Percentiles rank a stretch among this genome's conserved stretches.
These are phyloP conservation scores for Tubosaeta sp. DNA, from an alignment of 768 basidiomycete species.

Conservation along the genomic window DNA sequence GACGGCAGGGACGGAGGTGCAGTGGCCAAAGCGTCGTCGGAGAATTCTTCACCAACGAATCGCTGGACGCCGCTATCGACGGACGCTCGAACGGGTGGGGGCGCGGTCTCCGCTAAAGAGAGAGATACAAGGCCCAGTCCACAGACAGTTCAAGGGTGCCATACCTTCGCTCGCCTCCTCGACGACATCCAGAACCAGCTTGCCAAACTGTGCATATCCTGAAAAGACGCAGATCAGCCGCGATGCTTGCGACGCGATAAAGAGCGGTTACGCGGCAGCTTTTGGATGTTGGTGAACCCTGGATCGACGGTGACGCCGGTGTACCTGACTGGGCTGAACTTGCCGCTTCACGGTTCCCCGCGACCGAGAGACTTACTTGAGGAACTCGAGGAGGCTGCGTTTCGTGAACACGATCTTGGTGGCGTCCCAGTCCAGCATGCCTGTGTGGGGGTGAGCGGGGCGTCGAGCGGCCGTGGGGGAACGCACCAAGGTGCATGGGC, in stretches of 20 bases:
- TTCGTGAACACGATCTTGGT: slow-evolving; percentile 79
- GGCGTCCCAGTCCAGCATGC: slow-evolving; percentile 77
- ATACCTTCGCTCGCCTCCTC: slow-evolving; percentile 23
- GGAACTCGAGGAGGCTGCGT: slow-evolving; percentile 68
- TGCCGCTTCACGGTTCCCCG: slow-evolving; percentile 7
- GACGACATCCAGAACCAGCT: slow-evolving; percentile 24
- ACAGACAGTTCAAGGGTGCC: neutral
- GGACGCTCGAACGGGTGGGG: slow-evolving; percentile 4
- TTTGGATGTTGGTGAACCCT: slow-evolving; percentile 68
- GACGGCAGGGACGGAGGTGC: slow-evolving; percentile 42
- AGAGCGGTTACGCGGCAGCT: slow-evolving; percentile 57
- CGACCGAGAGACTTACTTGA: slow-evolving; percentile 48
- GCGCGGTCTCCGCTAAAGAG: slow-evolving; percentile 8
- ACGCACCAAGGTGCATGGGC: slow-evolving; percentile 60
- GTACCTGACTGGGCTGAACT: slow-evolving; percentile 46
- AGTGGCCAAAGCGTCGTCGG: slow-evolving; percentile 55
- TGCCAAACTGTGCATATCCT: slow-evolving; percentile 76
- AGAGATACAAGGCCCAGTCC: slow-evolving; percentile 1
- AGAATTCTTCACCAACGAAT: slow-evolving; percentile 34
- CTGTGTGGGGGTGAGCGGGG: slow-evolving; percentile 32
- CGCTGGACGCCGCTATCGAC: neutral
- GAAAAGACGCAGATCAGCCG: neutral
- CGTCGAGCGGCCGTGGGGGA: neutral
- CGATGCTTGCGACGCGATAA: neutral
- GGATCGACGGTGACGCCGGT: slow-evolving; percentile 73